phyloP scores from a whole-genome alignment of 1,284 basidiomycete species.

The Cryptococcus sp. region DNA sequence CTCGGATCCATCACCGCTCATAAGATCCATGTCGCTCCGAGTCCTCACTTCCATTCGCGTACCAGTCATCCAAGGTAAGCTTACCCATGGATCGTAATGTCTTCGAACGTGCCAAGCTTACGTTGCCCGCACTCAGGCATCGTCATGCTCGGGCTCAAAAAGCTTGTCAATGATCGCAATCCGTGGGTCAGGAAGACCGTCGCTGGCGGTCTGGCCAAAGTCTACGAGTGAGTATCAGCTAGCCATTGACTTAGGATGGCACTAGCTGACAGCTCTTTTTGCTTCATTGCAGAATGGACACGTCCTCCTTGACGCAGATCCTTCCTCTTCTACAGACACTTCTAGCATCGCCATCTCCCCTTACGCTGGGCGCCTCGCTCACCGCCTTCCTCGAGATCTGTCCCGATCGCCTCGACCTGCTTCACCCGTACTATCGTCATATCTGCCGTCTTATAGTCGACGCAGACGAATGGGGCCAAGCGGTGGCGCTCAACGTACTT shows the following conservation, averaged over 20 bases:
- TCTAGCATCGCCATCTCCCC: constrained; percentile 78
- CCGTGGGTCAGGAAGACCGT: constrained; percentile 93
- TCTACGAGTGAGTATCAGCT: constrained; percentile 66
- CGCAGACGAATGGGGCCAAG: constrained; percentile 95
- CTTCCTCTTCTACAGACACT: constrained; percentile 73
- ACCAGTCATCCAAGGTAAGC: constrained; percentile 68
- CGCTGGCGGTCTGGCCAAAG: constrained; percentile 83
- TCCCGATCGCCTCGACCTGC: constrained; percentile 77
- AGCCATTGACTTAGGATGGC: neutral
- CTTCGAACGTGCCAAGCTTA: neutral
- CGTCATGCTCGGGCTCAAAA: constrained; percentile 85
- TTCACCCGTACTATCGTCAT: constrained; percentile 85
- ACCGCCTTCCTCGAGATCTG: constrained; percentile 82
- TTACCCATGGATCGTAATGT: neutral
- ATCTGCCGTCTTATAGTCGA: constrained; percentile 83
- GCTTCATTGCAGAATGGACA: constrained; percentile 65
- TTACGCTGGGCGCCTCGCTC: constrained; percentile 83
- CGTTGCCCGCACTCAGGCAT: constrained; percentile 56
- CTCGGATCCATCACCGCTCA: constrained; percentile 86
- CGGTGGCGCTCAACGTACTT: constrained; percentile 75
- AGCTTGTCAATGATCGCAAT: constrained; percentile 84
- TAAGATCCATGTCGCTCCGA: constrained; percentile 90
- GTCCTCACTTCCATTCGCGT: constrained; percentile 90
- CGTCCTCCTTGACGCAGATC: constrained; percentile 68
- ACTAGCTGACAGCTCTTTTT: neutral